Evolutionary conservation across 441 rosid genomes (phyloP).

Genomic region (Adansonia madagascariensis): DNA sequence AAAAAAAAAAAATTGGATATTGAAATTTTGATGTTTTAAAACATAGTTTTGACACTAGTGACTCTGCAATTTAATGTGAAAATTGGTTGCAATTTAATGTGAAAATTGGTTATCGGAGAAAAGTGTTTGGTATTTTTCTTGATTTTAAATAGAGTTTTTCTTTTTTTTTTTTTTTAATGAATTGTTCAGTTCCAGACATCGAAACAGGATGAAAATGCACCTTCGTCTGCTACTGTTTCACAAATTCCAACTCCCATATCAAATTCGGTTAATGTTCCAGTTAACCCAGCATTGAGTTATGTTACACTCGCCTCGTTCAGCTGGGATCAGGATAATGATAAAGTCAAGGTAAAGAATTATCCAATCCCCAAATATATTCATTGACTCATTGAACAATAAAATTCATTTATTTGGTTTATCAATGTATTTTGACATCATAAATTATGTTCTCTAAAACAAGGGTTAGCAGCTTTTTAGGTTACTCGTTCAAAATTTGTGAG

Average conservation of each 20-base stretch:
- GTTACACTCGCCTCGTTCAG: conserved; percentile 72
- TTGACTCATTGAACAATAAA: not conserved
- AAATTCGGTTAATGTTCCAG: conserved; percentile 46
- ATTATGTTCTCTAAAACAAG: not conserved
- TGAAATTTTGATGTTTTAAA: not conserved
- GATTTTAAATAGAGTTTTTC: not conserved
- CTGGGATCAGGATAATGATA: conserved; percentile 96
- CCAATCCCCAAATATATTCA: not conserved
- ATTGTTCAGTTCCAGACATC: conserved; percentile 48
- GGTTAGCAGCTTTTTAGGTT: not conserved
- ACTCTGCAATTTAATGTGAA: too few species aligned
- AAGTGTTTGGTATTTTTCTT: not conserved
- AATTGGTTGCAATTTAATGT: too few species aligned
- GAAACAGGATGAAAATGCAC: conserved; percentile 30
- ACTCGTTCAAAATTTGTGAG: too few species aligned
- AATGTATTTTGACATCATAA: not conserved
- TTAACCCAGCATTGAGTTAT: conserved; percentile 45
- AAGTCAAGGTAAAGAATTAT: conserved; percentile 66
- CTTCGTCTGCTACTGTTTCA: conserved; percentile 32
- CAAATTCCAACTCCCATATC: conserved; percentile 52
- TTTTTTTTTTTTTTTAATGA: not conserved
- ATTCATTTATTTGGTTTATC: not conserved
- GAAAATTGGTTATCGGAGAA: too few species aligned
- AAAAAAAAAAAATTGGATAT: too few species aligned
- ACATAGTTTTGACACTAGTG: too few species aligned